Base-by-base conservation (phyloP, 2,329 filamentous ascomycete species). In the Dothiorella sarmentorum region DNA sequence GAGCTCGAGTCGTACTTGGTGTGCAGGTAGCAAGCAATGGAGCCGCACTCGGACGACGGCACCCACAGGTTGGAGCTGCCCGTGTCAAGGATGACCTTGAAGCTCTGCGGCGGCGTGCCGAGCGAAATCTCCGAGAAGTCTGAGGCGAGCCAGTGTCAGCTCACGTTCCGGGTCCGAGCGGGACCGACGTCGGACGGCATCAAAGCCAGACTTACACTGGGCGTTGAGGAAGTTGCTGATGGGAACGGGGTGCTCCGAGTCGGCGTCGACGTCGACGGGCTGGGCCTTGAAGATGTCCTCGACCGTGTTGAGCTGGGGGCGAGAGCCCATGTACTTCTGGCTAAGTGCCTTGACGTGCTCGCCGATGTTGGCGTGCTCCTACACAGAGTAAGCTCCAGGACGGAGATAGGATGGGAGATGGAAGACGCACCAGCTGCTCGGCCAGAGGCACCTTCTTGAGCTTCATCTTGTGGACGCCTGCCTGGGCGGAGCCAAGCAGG, bases 61-160 rank as follows among this genome's bases (percentile, higher is more conserved):
- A 99, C 92, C 95, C 95, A 99, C 63, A 99, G 85, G 82, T 99
- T 99, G 75, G 94, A 97, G 83, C 91, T 97, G 69, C 94, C 94
- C 26, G 94, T 99, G 76, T 99, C 94, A 64, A 99, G 88, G 64
- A 99, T 89, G 66, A 99, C 95, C 85, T 99, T 99, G 86, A 99
- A 99, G 67, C 79, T 83, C 80, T 99, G 94, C 31, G 94, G 87
- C 65, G 94, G 94, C 49, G 87, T 93, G 64, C 94, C 94, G 74
- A 99, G 85, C 67, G 85, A 84, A 75, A 99, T 97, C 76, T 97
- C 91, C 66, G 93, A 95, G 85, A 96, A 99, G 82, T 99, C 92
- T 95, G 65, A 7, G 6, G 35, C 49, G 27, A 47, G 37, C 9
- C 15, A 27, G 18, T 26, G 49, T 53, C 35, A 53, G 49, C 49